Evolutionary conservation across 352 stramenopile species (phyloP).

Genomic region (Pythium pyrilobum): DNA sequence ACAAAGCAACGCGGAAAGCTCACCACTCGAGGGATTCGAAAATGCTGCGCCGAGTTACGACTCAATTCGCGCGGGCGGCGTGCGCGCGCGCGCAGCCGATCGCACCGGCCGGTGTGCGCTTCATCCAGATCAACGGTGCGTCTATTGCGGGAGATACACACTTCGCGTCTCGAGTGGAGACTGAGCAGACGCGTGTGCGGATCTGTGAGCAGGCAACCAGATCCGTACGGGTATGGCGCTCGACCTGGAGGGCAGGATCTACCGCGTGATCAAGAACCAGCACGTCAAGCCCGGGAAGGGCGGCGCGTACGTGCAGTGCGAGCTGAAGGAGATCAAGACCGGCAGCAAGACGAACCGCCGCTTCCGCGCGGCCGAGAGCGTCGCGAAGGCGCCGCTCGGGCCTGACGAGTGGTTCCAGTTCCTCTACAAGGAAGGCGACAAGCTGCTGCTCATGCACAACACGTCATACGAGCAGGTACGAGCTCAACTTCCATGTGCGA

Average conservation of each 20-base stretch:
- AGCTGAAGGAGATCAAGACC: conserved; percentile 86
- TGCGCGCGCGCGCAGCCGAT: conserved; percentile 8
- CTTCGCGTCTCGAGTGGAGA: not conserved
- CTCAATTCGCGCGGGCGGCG: conserved; percentile 11
- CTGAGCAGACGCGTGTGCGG: no score
- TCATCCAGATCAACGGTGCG: conserved; percentile 64
- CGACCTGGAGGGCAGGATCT: conserved; percentile 80
- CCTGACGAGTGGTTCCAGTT: conserved; percentile 78
- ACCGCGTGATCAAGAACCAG: conserved; percentile 80
- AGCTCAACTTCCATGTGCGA: no score
- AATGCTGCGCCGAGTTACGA: conserved; percentile 21
- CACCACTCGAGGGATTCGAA: not conserved
- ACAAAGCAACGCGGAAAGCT: conserved; percentile 11
- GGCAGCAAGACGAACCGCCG: conserved; percentile 78
- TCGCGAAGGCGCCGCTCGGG: conserved; percentile 70
- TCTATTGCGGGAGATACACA: not conserved
- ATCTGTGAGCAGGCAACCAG: conserved; percentile 61
- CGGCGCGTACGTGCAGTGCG: conserved; percentile 75
- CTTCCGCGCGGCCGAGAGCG: conserved; percentile 74
- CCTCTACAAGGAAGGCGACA: conserved; percentile 72
- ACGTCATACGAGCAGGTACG: conserved; percentile 73
- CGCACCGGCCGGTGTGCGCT: conserved; percentile 30
- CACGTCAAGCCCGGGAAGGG: conserved; percentile 84
- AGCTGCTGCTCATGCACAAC: conserved; percentile 84
- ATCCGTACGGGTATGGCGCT: conserved; percentile 77